These are phyloP conservation scores for Delitschia confertaspora DNA, from an alignment of 495 filamentous ascomycete genomes.

Conservation along the genomic window DNA sequence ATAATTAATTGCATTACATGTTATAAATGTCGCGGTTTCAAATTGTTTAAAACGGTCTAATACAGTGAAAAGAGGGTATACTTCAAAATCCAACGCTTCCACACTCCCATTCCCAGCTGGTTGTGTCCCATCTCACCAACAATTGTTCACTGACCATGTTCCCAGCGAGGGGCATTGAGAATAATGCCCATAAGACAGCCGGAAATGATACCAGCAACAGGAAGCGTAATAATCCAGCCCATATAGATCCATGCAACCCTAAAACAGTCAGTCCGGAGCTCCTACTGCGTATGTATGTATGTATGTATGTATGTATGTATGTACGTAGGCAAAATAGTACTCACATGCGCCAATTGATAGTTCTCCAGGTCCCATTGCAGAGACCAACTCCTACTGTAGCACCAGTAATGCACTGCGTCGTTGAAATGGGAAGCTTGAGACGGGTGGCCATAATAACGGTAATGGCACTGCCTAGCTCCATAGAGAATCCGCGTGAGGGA, in stretches of 20 bases:
- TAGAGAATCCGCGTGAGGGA: constrained; percentile 50
- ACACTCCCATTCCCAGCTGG: too few relatives aligned
- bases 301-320: too few relatives aligned
- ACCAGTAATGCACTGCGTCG: constrained; percentile 31
- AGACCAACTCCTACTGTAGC: constrained; percentile 32
- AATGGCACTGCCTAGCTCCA: constrained; percentile 57
- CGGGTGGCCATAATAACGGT: constrained; percentile 56
- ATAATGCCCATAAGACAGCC: constrained; percentile 51
- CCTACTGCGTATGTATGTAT: too few relatives aligned
- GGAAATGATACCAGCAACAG: constrained; percentile 49
- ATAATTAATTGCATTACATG: too few relatives aligned
- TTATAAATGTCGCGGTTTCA: too few relatives aligned
- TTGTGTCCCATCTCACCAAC: too few relatives aligned
- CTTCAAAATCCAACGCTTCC: too few relatives aligned
- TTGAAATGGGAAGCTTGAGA: constrained; percentile 43
- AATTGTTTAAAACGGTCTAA: too few relatives aligned
- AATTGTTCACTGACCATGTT: too few relatives aligned
- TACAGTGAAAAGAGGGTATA: too few relatives aligned
- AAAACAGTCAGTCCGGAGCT: constrained; percentile 35
- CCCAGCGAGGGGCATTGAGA: constrained; percentile 44
- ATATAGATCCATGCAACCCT: constrained; percentile 45
- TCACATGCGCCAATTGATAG: constrained; percentile 51
- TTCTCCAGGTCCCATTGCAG: constrained; percentile 39
- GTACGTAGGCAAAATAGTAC: too few relatives aligned
- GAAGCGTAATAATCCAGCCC: constrained; percentile 55